A percentile compares a stretch with the other conserved stretches of the same genome.
Conservation (phyloP, 1,284 basidiomycete species). For the Neonothopanus nambi region DNA sequence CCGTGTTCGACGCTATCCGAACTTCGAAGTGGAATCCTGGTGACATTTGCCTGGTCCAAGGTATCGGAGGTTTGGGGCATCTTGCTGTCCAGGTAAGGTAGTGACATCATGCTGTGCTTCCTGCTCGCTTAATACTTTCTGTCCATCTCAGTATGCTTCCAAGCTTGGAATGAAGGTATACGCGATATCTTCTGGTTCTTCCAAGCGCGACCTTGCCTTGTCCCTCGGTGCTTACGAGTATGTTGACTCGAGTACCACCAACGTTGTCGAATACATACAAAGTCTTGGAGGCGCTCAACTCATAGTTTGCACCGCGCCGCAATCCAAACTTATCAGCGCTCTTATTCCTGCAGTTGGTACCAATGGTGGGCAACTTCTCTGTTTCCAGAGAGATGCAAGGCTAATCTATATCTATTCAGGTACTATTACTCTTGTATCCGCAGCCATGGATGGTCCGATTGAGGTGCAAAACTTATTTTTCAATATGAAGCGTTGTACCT, state of each 20-base stretch:
- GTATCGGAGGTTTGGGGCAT: constrained; percentile 33
- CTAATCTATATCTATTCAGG: neutral
- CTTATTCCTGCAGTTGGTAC: constrained; percentile 20
- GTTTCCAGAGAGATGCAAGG: too few species aligned
- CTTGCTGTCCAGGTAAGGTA: constrained; percentile 23
- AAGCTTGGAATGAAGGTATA: constrained; percentile 24
- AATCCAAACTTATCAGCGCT: constrained; percentile 25
- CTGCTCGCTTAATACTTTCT: neutral
- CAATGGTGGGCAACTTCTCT: constrained; percentile 12
- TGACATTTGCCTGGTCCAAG: constrained; percentile 30
- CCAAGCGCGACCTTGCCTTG: constrained; percentile 29
- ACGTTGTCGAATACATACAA: constrained; percentile 31
- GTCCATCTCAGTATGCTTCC: constrained; percentile 20
- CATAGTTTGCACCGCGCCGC: constrained; percentile 36
- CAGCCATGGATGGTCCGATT: constrained; percentile 21
- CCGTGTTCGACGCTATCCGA: constrained; percentile 21
- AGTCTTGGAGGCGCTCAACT: constrained; percentile 38
- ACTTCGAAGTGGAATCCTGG: constrained; percentile 19
- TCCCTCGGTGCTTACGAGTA: constrained; percentile 27
- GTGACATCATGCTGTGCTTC: too few species aligned
- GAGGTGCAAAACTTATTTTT: constrained; percentile 20
- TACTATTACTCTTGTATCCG: constrained; percentile 24
- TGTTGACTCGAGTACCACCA: constrained; percentile 22
- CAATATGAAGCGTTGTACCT: constrained; percentile 20
- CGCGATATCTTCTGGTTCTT: constrained; percentile 27